phyloP scores from a whole-genome alignment of 1,284 basidiomycete genomes.

The Amylostereum areolatum region DNA sequence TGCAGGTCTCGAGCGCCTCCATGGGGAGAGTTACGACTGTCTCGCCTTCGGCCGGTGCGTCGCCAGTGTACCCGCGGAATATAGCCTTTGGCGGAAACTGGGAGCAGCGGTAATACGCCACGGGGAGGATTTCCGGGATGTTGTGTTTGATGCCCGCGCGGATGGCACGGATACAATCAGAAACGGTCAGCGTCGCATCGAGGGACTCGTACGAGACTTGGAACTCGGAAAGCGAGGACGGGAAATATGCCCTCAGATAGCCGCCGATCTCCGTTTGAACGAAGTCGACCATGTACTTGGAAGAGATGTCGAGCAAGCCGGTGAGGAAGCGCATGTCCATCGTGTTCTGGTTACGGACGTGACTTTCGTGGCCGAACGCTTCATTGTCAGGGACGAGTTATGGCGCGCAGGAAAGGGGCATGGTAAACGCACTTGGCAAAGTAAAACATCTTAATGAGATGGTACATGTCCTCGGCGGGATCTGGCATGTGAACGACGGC shows the following conservation, averaged over 20 bases:
- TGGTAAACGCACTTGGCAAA: not conserved
- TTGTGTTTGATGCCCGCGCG: not conserved
- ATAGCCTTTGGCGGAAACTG: too few relatives aligned
- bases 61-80: not conserved
- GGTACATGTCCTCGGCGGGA: not conserved
- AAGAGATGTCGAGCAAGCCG: not conserved
- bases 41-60: not conserved
- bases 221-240: not conserved
- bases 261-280: not conserved
- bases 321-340: not conserved
- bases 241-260: not conserved
- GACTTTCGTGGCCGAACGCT: not conserved
- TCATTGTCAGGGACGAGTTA: too few relatives aligned
- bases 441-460: not conserved
- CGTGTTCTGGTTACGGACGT: not conserved
- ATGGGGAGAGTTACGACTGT: not conserved
- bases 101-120: not conserved
- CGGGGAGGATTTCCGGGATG: not conserved
- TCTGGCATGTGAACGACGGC: not conserved
- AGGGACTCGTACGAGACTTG: not conserved
- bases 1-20: not conserved
- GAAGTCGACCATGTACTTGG: not conserved
- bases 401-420: too few relatives aligned
- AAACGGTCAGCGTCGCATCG: not conserved
- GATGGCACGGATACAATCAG: not conserved